Conservation (phyloP, 305 asterid species). For the Euphrasia arctica region DNA sequence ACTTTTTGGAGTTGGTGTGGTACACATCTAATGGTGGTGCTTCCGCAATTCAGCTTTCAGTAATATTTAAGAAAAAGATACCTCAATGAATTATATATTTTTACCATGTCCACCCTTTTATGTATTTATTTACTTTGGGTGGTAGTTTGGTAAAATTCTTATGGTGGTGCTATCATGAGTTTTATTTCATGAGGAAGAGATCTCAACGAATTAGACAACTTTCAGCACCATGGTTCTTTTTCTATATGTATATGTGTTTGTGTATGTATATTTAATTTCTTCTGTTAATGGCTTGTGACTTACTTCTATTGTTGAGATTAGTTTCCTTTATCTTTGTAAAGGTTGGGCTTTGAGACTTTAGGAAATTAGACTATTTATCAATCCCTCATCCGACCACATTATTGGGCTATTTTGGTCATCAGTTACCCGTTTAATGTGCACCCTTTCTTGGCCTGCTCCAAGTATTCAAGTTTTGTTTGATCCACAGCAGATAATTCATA, state of each 20-base stretch:
- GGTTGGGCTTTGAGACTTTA: conserved; percentile 9
- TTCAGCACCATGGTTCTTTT: no score
- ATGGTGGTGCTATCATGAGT: neutral
- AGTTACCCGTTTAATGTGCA: neutral
- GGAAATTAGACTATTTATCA: neutral
- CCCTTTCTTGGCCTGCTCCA: neutral
- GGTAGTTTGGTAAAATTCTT: neutral
- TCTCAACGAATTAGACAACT: no score
- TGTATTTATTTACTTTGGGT: neutral
- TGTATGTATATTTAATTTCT: neutral
- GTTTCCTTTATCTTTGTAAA: neutral
- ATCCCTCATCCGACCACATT: conserved; percentile 3
- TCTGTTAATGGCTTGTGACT: neutral
- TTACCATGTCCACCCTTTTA: no score
- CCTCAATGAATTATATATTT: neutral
- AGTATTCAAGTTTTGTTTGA: neutral
- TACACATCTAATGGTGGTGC: neutral
- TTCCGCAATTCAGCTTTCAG: neutral
- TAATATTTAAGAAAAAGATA: neutral
- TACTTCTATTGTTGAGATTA: neutral
- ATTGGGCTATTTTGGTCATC: conserved; percentile 2
- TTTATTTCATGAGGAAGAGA: neutral
- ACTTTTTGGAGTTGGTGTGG: neutral
- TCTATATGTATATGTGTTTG: no score
- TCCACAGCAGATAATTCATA: neutral